Conservation (phyloP, 345 rosid species). For the Populus nigra region DNA sequence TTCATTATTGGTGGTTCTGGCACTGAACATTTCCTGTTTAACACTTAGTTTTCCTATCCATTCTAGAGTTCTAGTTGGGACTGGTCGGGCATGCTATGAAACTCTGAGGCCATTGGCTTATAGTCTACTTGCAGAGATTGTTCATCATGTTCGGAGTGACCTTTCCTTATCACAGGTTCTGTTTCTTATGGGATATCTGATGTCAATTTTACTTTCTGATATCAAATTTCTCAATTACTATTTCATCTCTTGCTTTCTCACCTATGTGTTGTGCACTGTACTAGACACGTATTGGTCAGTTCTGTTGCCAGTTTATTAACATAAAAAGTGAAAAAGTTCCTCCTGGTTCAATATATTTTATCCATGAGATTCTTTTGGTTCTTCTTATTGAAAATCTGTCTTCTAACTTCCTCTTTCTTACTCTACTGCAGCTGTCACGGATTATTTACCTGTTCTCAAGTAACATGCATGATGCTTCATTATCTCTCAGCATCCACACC, state of each 20-base stretch:
- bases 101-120: slow-evolving; percentile 98
- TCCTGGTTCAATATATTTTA: neutral
- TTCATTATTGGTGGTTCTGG: neutral
- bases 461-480: slow-evolving; percentile 96
- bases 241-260: neutral
- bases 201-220: slow-evolving; percentile 2
- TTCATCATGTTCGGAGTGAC: slow-evolving; percentile 92
- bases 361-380: neutral
- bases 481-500: slow-evolving; percentile 92
- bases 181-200: slow-evolving; percentile 3
- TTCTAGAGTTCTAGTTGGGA: slow-evolving; percentile 89
- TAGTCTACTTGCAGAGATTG: slow-evolving; percentile 95
- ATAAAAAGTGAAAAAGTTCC: neutral
- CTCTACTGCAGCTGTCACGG: slow-evolving; percentile 74
- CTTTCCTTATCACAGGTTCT: slow-evolving; percentile 84
- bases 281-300: neutral
- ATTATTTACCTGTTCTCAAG: slow-evolving; percentile 93
- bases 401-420: slow-evolving; percentile 14
- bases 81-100: slow-evolving; percentile 97
- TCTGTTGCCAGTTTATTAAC: neutral
- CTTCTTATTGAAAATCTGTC: neutral
- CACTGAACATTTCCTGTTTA: neutral
- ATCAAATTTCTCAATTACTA: neutral
- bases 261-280: too few relatives aligned
- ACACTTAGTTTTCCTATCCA: neutral